phyloP scores from a whole-genome alignment of 805 yeast species.

The Zygosaccharomyces bisporus region DNA sequence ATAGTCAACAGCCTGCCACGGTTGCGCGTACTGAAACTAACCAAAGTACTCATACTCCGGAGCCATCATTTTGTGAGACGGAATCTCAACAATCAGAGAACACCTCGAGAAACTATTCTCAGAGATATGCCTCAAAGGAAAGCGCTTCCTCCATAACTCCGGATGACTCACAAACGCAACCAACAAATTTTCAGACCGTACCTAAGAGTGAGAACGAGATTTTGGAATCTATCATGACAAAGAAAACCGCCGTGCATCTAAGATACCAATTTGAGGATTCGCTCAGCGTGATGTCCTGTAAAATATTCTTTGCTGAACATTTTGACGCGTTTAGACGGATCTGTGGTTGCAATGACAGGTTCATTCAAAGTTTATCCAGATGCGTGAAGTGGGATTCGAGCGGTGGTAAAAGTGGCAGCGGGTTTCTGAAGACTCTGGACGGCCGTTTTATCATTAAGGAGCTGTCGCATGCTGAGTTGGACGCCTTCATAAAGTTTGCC shows the following conservation, averaged over 20 bases:
- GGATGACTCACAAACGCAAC: slow-evolving; percentile 1
- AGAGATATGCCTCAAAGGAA: slow-evolving; percentile 6
- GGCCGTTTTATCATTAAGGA: slow-evolving; percentile 88
- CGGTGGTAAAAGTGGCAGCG: slow-evolving; percentile 97
- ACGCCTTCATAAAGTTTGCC: slow-evolving; percentile 91
- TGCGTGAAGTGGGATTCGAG: slow-evolving; percentile 94
- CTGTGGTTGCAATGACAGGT: slow-evolving; percentile 72
- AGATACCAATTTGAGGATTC: slow-evolving; percentile 91
- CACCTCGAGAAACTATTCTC: slow-evolving; percentile 2
- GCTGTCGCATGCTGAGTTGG: slow-evolving; percentile 80
- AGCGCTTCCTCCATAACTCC: slow-evolving; percentile 4
- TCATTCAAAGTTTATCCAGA: slow-evolving; percentile 83
- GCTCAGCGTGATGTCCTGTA: slow-evolving; percentile 77
- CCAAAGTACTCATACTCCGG: slow-evolving; percentile 3
- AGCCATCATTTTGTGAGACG: slow-evolving; percentile 7
- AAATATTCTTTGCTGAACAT: slow-evolving; percentile 92
- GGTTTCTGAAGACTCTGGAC: slow-evolving; percentile 87
- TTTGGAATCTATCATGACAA: slow-evolving; percentile 69
- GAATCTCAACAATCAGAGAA: slow-evolving; percentile 7
- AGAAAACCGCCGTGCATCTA: slow-evolving; percentile 82
- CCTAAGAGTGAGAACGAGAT: slow-evolving; percentile 28
- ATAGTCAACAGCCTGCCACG: slow-evolving; percentile 17
- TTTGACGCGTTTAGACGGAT: slow-evolving; percentile 88
- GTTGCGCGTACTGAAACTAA: slow-evolving; percentile 9
- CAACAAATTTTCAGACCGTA: slow-evolving; percentile 1